phyloP scores from a whole-genome alignment of 768 basidiomycete genomes.

The Pisolithus sp. region DNA sequence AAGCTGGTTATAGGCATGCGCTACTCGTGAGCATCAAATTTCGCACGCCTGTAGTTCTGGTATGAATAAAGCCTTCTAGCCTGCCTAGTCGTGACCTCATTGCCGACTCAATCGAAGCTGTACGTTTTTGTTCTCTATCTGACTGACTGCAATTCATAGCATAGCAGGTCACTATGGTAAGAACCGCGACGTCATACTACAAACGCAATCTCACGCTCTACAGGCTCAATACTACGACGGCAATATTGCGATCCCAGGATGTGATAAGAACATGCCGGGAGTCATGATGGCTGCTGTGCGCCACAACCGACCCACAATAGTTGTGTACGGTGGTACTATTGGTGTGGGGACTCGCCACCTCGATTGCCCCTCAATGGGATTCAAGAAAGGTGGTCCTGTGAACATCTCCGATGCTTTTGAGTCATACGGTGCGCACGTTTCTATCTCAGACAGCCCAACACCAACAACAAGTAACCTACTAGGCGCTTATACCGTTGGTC shows the following conservation, averaged over 20 bases:
- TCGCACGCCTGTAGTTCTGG: not conserved
- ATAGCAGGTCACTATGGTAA: constrained; percentile 51
- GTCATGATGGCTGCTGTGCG: constrained; percentile 81
- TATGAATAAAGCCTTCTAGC: constrained; percentile 29
- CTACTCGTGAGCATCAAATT: constrained; percentile 59
- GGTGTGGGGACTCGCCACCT: constrained; percentile 67
- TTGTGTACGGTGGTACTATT: constrained; percentile 84
- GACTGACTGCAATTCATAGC: constrained; percentile 5
- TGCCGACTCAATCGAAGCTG: constrained; percentile 84
- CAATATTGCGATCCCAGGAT: constrained; percentile 81
- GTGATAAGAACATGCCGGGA: constrained; percentile 92
- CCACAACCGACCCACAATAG: constrained; percentile 83
- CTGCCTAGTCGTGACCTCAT: constrained; percentile 85
- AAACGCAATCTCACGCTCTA: not conserved
- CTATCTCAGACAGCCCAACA: not conserved
- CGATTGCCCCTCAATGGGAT: constrained; percentile 76
- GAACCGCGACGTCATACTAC: constrained; percentile 2
- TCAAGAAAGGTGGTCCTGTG: constrained; percentile 72
- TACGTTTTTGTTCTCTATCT: constrained; percentile 24
- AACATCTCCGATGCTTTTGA: constrained; percentile 85
- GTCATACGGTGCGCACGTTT: constrained; percentile 53
- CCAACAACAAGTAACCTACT: not conserved
- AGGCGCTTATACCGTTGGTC: constrained; percentile 74
- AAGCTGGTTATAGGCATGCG: constrained; percentile 59
- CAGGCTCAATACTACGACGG: constrained; percentile 87